Conservation (phyloP, 2,329 filamentous ascomycete genomes). For the Laburnicola sp. region DNA sequence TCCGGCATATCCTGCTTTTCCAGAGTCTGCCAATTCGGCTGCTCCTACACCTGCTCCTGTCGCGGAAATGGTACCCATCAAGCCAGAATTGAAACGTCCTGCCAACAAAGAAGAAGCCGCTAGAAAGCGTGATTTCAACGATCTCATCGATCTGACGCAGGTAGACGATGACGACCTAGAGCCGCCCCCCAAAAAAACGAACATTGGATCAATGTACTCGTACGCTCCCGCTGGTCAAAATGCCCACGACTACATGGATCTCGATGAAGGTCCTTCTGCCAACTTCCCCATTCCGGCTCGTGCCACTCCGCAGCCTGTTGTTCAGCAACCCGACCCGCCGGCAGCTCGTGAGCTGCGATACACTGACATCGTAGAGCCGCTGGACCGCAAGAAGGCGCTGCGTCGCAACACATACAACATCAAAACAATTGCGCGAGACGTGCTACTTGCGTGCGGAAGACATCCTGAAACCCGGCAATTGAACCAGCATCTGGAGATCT, state of each 20-base stretch:
- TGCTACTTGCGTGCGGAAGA: conserved; percentile 63
- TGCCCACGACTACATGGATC: conserved; percentile 16
- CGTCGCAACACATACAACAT: conserved; percentile 60
- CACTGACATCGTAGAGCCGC: conserved; percentile 46
- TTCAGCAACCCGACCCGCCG: conserved; percentile 8
- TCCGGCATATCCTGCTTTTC: conserved; percentile 6
- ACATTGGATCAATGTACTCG: conserved; percentile 19
- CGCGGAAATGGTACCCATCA: conserved; percentile 38
- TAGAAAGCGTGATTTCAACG: conserved; percentile 58
- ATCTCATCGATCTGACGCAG: conserved; percentile 57
- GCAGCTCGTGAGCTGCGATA: conserved; percentile 23
- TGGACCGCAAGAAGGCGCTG: conserved; percentile 53
- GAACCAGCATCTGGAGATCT: conserved; percentile 61
- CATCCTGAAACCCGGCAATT: conserved; percentile 62
- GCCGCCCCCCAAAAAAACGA: conserved; percentile 41
- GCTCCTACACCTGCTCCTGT: conserved; percentile 28
- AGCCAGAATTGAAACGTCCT: conserved; percentile 36
- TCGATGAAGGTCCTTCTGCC: conserved; percentile 15
- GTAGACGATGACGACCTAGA: conserved; percentile 50
- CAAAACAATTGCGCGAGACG: conserved; percentile 64
- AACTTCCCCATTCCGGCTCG: conserved; percentile 30
- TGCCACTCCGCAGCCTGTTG: conserved; percentile 12
- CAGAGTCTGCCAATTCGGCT: conserved; percentile 1
- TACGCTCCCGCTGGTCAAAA: conserved; percentile 14
- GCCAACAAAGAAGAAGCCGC: conserved; percentile 59